Conservation (phyloP, 108 stramenopile species). For the Tribonema minus region DNA sequence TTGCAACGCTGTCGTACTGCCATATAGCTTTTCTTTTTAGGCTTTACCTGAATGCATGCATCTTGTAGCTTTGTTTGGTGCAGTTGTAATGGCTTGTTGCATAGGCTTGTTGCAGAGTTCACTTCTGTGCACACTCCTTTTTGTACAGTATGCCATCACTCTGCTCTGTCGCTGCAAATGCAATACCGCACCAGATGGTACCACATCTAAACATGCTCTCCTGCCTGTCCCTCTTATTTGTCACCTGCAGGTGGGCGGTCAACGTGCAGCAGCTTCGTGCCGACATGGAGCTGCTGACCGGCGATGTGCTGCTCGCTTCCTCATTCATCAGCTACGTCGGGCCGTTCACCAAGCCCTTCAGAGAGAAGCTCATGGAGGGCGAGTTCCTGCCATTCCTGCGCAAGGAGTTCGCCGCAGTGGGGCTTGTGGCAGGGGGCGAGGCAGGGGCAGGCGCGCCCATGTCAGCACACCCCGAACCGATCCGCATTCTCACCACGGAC, state of each 20-base stretch:
- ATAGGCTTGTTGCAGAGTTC: no score
- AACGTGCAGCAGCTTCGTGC: slow-evolving; percentile 56
- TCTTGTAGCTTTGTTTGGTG: no score
- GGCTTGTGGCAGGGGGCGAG: slow-evolving; percentile 20
- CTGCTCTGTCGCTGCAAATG: no score
- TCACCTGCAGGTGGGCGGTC: slow-evolving; percentile 71
- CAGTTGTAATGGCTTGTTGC: no score
- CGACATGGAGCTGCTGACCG: slow-evolving; percentile 63
- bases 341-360: slow-evolving; percentile 71
- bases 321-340: slow-evolving; percentile 71
- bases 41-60: no score
- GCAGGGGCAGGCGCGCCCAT: slow-evolving; percentile 2
- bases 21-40: no score
- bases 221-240: no score
- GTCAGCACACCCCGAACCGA: slow-evolving; percentile 18
- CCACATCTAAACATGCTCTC: no score
- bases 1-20: no score
- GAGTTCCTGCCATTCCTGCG: slow-evolving; percentile 64
- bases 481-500: slow-evolving; percentile 36
- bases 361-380: slow-evolving; percentile 60
- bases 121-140: no score
- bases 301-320: slow-evolving; percentile 70
- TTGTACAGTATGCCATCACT: no score
- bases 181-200: no score
- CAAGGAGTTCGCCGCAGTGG: slow-evolving; percentile 46